phyloP scores from a whole-genome alignment of 306 rosid genomes.

The Ormosia semicastrata region DNA sequence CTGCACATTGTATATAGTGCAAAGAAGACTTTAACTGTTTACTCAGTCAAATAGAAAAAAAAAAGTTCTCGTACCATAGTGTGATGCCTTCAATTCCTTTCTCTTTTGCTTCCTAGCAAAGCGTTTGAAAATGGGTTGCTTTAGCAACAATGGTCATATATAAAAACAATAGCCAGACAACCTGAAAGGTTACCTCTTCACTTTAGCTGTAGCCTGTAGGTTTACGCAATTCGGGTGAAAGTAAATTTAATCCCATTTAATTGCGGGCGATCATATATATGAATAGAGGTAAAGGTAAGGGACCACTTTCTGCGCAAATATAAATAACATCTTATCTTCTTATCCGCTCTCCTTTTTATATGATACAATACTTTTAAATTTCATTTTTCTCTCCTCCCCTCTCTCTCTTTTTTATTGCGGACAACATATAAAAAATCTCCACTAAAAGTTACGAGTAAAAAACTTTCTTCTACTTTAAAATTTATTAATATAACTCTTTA shows the following conservation, averaged over 20 bases:
- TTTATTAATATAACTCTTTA: too few species aligned
- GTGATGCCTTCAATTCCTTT: neutral
- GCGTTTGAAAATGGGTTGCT: constrained; percentile 22
- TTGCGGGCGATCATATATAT: constrained; percentile 10
- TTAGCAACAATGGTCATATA: constrained; percentile 25
- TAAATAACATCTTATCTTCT: constrained; percentile 40
- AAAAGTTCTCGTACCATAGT: neutral
- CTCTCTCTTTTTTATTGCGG: neutral
- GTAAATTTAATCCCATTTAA: constrained; percentile 22
- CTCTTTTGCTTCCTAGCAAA: neutral
- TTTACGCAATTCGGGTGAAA: constrained; percentile 41
- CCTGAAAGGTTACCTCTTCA: constrained; percentile 35
- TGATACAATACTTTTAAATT: neutral
- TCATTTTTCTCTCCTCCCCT: neutral
- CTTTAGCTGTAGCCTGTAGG: constrained; percentile 30
- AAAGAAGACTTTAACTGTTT: constrained; percentile 6
- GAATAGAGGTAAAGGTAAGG: constrained; percentile 18
- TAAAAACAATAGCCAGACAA: constrained; percentile 41
- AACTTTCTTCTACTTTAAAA: too few species aligned
- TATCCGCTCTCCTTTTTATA: constrained; percentile 35
- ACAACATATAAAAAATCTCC: too few species aligned
- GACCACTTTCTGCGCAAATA: constrained; percentile 49
- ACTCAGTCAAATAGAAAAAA: constrained; percentile 14
- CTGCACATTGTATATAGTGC: constrained; percentile 11
- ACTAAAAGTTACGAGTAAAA: too few species aligned